Percentiles rank a stretch among this genome's conserved stretches.
Evolutionary conservation across 352 stramenopile genomes (phyloP).

Genomic region (Pelagophyceae sp.): DNA sequence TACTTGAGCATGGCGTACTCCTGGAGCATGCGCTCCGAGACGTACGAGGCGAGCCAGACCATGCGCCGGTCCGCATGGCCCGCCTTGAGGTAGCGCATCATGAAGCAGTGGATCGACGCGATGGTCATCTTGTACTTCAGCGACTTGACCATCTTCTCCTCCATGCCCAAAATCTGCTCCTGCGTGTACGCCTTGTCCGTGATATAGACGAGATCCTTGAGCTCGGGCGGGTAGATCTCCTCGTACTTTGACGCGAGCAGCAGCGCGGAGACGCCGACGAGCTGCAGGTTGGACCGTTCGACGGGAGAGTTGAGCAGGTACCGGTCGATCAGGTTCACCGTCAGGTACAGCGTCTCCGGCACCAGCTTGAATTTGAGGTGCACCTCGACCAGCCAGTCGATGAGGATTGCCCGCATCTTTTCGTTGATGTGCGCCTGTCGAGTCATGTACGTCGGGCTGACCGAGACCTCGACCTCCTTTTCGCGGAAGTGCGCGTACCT

Average conservation of each 20-base stretch:
- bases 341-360: constrained; percentile 92
- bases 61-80: constrained; percentile 64
- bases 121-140: constrained; percentile 93
- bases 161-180: constrained; percentile 77
- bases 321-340: constrained; percentile 94
- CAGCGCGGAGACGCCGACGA: constrained; percentile 89
- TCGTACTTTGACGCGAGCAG: constrained; percentile 98
- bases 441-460: constrained; percentile 69
- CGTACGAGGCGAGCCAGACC: constrained; percentile 88
- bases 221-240: constrained; percentile 95
- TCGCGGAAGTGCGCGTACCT: constrained; percentile 65
- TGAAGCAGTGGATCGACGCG: constrained; percentile 84
- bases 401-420: constrained; percentile 96
- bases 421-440: constrained; percentile 93
- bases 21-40: constrained; percentile 94
- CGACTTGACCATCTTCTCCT: constrained; percentile 85
- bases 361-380: constrained; percentile 96
- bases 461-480: constrained; percentile 53
- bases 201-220: constrained; percentile 94
- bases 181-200: constrained; percentile 90
- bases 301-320: constrained; percentile 80
- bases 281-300: constrained; percentile 84
- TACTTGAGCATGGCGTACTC: constrained; percentile 97
- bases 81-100: constrained; percentile 86
- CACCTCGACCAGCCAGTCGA: constrained; percentile 99